Evolutionary conservation across 2,329 filamentous ascomycete genomes (phyloP).

Genomic region (Penicillium sp.): DNA sequence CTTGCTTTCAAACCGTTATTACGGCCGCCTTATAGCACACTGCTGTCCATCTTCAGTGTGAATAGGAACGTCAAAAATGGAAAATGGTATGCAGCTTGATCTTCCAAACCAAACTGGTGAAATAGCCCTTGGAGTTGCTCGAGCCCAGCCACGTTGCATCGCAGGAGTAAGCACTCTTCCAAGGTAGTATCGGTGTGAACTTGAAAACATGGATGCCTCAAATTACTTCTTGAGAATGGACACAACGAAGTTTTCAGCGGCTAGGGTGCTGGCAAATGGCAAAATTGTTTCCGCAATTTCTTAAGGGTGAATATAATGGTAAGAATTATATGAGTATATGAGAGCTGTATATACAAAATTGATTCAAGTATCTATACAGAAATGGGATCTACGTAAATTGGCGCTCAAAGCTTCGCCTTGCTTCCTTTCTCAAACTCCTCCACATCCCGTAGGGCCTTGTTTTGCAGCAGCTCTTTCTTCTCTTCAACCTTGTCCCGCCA

Average conservation of each 20-base stretch:
- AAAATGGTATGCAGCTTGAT: not conserved
- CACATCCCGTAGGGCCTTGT: conserved; percentile 48
- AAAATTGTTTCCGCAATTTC: not conserved
- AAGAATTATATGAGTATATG: not conserved
- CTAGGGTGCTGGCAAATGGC: not conserved
- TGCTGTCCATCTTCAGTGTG: not conserved
- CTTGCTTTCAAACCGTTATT: not conserved
- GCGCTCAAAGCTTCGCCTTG: conserved; percentile 29
- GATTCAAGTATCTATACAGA: not conserved
- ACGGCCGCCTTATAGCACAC: not conserved
- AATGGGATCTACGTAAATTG: not conserved
- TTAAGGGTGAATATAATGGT: not conserved
- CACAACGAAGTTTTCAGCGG: not conserved
- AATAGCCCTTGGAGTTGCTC: not conserved
- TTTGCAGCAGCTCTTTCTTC: conserved; percentile 44
- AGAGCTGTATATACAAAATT: not conserved
- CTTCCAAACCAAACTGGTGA: not conserved
- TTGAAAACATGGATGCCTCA: not conserved
- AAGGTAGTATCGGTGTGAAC: not conserved
- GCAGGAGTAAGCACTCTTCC: not conserved
- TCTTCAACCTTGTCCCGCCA: conserved; percentile 49
- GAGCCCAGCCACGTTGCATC: not conserved
- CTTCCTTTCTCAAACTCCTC: conserved; percentile 51
- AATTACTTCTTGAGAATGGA: not conserved
- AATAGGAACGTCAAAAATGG: not conserved